Conservation (phyloP, 768 basidiomycete genomes). For the Coprinellus micaceus region DNA sequence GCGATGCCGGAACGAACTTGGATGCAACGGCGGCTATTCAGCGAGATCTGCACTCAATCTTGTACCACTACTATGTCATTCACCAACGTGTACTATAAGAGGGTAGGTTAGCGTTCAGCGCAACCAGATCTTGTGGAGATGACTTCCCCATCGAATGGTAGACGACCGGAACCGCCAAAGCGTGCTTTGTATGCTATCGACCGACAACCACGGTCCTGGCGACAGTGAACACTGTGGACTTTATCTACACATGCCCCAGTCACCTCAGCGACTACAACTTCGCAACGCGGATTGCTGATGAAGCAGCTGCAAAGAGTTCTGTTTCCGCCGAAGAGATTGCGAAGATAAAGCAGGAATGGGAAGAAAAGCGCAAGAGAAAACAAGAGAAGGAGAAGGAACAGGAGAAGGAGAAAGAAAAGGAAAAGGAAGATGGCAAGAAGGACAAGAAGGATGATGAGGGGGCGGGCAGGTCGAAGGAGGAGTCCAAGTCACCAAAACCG, state of each 20-base stretch:
- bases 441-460: slow-evolving; percentile 29
- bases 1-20: no score
- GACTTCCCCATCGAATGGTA: slow-evolving; percentile 28
- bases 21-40: no score
- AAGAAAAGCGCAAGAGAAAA: slow-evolving; percentile 43
- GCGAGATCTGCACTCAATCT: background rate
- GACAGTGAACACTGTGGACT: slow-evolving; percentile 79
- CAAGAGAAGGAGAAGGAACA: slow-evolving; percentile 39
- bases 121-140: background rate
- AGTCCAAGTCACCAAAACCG: slow-evolving; percentile 22
- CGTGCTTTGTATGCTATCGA: slow-evolving; percentile 76
- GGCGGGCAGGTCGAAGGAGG: slow-evolving; percentile 24
- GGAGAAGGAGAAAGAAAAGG: slow-evolving; percentile 37
- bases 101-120: slow-evolving; percentile 48
- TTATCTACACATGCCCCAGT: slow-evolving; percentile 77
- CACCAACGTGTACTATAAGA: slow-evolving; percentile 85
- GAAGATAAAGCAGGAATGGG: slow-evolving; percentile 60
- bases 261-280: slow-evolving; percentile 83
- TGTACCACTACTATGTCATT: slow-evolving; percentile 52
- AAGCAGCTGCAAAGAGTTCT: slow-evolving; percentile 32
- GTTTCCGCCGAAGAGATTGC: slow-evolving; percentile 70
- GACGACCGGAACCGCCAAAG: slow-evolving; percentile 74
- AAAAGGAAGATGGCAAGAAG: slow-evolving; percentile 30
- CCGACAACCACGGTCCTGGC: slow-evolving; percentile 83
- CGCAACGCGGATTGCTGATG: slow-evolving; percentile 41